phyloP scores from a whole-genome alignment of 768 basidiomycete species.

The Mycena leptocephala region DNA sequence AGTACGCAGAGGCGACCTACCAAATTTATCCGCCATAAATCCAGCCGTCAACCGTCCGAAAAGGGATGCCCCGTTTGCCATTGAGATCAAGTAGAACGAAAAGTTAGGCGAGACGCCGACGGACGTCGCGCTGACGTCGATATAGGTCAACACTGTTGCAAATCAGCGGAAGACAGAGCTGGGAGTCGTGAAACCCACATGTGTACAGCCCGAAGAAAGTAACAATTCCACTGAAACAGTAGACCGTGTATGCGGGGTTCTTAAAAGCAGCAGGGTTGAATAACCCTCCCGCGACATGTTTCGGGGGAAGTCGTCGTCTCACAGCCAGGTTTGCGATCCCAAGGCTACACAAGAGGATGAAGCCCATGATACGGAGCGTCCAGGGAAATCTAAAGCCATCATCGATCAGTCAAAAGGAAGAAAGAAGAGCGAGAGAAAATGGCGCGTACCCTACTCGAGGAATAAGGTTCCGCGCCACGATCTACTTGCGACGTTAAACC shows the following conservation, averaged over 20 bases:
- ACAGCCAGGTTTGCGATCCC: constrained; percentile 64
- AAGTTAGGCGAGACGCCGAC: constrained; percentile 67
- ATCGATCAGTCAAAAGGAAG: not conserved
- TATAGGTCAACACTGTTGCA: constrained; percentile 74
- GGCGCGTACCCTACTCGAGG: constrained; percentile 65
- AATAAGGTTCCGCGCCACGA: constrained; percentile 68
- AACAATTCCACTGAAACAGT: constrained; percentile 69
- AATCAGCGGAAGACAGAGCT: constrained; percentile 37
- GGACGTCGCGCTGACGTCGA: constrained; percentile 69
- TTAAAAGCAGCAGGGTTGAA: constrained; percentile 61
- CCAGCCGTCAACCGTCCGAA: constrained; percentile 77
- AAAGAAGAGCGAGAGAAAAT: no score
- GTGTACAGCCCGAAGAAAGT: constrained; percentile 82
- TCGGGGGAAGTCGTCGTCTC: constrained; percentile 68
- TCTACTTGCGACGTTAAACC: constrained; percentile 33
- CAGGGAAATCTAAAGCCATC: constrained; percentile 68
- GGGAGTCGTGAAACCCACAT: constrained; percentile 48
- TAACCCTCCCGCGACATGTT: constrained; percentile 66
- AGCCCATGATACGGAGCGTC: constrained; percentile 79
- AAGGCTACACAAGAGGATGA: constrained; percentile 67
- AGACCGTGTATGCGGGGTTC: constrained; percentile 67
- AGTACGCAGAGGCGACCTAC: constrained; percentile 48
- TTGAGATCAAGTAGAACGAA: constrained; percentile 77
- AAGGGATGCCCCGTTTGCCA: constrained; percentile 78
- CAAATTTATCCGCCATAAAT: constrained; percentile 67